Evolutionary conservation across 2,329 filamentous ascomycete species (phyloP), one percentile per base, ranked within the genome.

Genomic region (Exophiala mesophila): DNA sequence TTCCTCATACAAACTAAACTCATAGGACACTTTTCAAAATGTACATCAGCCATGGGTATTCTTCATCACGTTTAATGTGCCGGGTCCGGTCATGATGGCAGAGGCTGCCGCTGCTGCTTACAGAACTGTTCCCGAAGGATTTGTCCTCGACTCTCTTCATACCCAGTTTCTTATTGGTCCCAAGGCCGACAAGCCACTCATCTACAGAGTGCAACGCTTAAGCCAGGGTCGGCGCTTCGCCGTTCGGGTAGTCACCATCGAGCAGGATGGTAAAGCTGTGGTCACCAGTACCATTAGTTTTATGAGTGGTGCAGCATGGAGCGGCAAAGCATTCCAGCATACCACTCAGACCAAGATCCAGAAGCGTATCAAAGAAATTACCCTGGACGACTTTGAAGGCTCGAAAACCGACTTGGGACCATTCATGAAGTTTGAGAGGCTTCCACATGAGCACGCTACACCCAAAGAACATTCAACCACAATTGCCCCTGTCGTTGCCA

Each of bases 351-450:
- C 45, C 34, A 35, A 38, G 21, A 49, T 41, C 5, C 32, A 31
- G 3, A 23, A 45, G 13, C 36, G 24, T 5, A 29, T 48, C 10
- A 6, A 24, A 17, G 30, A 46, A n/a, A 55, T 55, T 35, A 52
- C 42, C 2, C 33, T 54, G n/a, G 53, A 55, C 29, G 51, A 54
- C 24, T 49, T 55, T n/a, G 48, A 48, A 19, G 15, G 17, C 5
- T 36, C 21, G 13, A 43, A 45, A 10, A 37, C 35, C 12, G 18
- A 38, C 10, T 30, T 36, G 7, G 52, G 52, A 4, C 45, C 51
- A 23, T 55, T 54, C 28, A 55, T 55, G 51, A 52, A 50, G 26
- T 52, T 52, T 30, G 41, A 55, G 39, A 40, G 53, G 17, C 35
- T 54, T n/a, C 51, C 51, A 21, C 49, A 47, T 13, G 38, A 52